Base-by-base conservation (phyloP, 306 rosid species). In the Dalbergia cochinchinensis region DNA sequence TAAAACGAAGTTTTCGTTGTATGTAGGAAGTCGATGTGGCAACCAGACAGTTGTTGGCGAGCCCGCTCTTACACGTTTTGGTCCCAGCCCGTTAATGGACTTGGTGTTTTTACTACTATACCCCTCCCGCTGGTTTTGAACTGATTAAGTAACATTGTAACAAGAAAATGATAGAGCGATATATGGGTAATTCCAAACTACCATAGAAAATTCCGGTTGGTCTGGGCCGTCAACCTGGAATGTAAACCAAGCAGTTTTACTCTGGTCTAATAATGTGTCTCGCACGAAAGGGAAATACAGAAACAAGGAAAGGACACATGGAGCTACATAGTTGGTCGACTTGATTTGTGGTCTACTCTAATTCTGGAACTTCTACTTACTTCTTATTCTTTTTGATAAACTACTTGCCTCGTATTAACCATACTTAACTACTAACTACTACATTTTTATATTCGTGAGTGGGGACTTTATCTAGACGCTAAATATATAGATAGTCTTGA, bases 21-120 rank as follows among this genome's bases (percentile, higher is more conserved):
- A 53, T 74, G 83, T 53, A 37, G 20, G 93, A 91, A 85, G 73
- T 71, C 55, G 95, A 94, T 86, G 65, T 55, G 37, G 42, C 92
- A 91, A 80, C 98, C 59, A 57, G 78, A 61, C 54, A 62, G 89
- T 83, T 89, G 90, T 84, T 55, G 68, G 41, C 44, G 22, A 70
- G 39, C 76, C 88, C 61, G 71, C 75, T 59, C 67, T 45, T 69
- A 41, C 54, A 57, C 78, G 83, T 67, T 78, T 83, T 61, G 14
- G 18, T 48, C 79, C 85, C 60, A 31, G 35, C 42, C 42, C 33
- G 34, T 19, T 44, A 61, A 48, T 50, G 58, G 22, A 69, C 33
- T 9, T 22, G 51, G 4, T 5, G 14, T 34, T 22, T 14, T 79
- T 73, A 82, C 92, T 42, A 71, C 45, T 87, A 16, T 54, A 50